Base-by-base conservation (phyloP, 2,329 filamentous ascomycete species). In the Verticillium albo-atrum region DNA sequence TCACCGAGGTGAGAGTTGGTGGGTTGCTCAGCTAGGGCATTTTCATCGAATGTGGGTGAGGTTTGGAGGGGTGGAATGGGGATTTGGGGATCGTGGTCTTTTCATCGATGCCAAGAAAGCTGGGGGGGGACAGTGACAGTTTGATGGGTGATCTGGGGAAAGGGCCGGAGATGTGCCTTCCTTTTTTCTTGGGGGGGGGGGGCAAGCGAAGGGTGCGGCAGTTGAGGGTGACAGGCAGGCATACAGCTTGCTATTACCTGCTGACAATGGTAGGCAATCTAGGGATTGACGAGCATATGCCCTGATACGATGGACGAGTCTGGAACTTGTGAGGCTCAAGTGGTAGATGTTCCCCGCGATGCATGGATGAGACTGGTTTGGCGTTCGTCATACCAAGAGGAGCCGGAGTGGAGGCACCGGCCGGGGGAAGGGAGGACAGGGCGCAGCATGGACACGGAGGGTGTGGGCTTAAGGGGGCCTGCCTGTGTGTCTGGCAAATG, bases 321-420 rank as follows among this genome's bases (percentile, higher is more conserved):
- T 47, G 42, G 42, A 47, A 47, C 42, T 47, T 23, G 42, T 47
- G 42, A 47, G 42, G 42, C 42, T 47, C 42, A 47, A 47, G 20
- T 47, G 42, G 42, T 47, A n/a, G 42, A 47, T 23, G 20, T 47
- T 47, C 42, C 42, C 42, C 42, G 42, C 42, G 42, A 47, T 23
- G 42, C 42, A 47, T 47, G 42, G 42, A 20, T 54, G 25, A 32
- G 52, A 32, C 54, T 27, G 54, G 20, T 56, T 56, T 56, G 54
- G 54, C 54, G 25, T 56, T 56, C 54, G 54, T 56, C 54, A 56
- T 56, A 50, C 23, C 35, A 56, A 55, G 54, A 35, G 14, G 27
- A 30, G 26, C 52, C 52, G 52, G 28, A 28, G 20, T 32, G 17
- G n/a, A 20, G 27, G n/a, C 28, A 6, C 15, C 53, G 28, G 26